Evolutionary conservation across 2,329 filamentous ascomycete species (phyloP).

Genomic region (Boeremia lycopersici): DNA sequence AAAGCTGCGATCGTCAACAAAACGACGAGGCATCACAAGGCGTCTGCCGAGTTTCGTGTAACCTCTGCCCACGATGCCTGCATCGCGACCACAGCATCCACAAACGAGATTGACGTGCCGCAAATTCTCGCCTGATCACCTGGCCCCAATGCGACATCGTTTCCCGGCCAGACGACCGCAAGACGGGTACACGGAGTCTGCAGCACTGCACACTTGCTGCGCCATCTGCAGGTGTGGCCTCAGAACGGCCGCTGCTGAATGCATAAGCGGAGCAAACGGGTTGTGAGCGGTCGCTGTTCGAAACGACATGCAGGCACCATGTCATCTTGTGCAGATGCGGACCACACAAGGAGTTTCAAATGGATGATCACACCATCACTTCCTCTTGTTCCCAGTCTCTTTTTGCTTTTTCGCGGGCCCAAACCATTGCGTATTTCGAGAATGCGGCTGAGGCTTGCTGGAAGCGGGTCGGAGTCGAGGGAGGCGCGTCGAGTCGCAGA

Average conservation of each 20-base stretch:
- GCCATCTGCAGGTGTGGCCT: slow-evolving; percentile 3
- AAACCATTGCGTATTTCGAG: not conserved
- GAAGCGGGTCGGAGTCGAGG: not conserved
- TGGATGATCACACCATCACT: slow-evolving; percentile 4
- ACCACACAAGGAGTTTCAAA: not conserved
- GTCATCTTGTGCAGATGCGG: slow-evolving; percentile 10
- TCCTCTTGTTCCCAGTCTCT: not conserved
- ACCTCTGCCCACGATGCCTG: slow-evolving; percentile 13
- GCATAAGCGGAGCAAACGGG: not conserved
- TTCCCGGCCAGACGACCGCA: slow-evolving; percentile 12
- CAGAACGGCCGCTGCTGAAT: not conserved
- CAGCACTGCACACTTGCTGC: slow-evolving; percentile 6
- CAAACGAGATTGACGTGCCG: slow-evolving; percentile 10
- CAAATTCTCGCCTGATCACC: slow-evolving; percentile 4
- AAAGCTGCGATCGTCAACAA: not conserved
- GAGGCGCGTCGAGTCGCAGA: no score
- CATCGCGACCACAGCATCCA: slow-evolving; percentile 6
- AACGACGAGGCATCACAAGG: not conserved
- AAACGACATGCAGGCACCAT: slow-evolving; percentile 12
- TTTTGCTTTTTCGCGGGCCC: not conserved
- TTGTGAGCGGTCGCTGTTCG: slow-evolving; percentile 1
- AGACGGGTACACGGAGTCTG: slow-evolving; percentile 16
- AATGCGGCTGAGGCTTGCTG: not conserved
- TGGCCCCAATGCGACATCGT: slow-evolving; percentile 13
- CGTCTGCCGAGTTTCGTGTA: slow-evolving; percentile 10